phyloP scores from a whole-genome alignment of 257 asterid species.

The Ballota nigra region DNA sequence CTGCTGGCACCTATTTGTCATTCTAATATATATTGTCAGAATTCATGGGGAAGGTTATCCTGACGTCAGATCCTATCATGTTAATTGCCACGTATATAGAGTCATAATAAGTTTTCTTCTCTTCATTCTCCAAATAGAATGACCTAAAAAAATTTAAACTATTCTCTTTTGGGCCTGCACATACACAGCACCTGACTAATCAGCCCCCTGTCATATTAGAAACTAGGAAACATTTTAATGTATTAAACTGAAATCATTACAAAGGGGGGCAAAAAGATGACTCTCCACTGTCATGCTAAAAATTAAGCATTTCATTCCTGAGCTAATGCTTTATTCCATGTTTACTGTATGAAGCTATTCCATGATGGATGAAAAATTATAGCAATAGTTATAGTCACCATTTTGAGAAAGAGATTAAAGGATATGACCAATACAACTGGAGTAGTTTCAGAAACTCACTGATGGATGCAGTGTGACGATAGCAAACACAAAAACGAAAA shows the following conservation, averaged over 20 bases:
- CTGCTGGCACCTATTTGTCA: neutral
- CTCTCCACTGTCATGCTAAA: neutral
- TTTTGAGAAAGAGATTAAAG: neutral
- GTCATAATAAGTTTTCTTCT: neutral
- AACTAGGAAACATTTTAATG: neutral
- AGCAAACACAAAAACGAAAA: slow-evolving; percentile 66
- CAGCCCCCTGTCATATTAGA: neutral
- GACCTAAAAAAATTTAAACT: neutral
- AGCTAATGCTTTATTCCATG: neutral
- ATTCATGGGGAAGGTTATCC: neutral
- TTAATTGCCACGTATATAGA: neutral
- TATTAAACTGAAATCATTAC: neutral
- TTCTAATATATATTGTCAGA: neutral
- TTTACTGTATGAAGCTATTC: neutral
- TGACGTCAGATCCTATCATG: neutral
- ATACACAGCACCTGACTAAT: neutral
- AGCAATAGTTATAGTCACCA: neutral
- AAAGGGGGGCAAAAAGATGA: neutral
- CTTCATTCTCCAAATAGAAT: neutral
- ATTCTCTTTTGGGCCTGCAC: neutral
- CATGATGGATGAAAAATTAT: neutral
- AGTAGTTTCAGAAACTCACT: slow-evolving; percentile 44
- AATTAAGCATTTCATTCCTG: neutral
- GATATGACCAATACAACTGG: neutral
- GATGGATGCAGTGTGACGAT: slow-evolving; percentile 81